Conservation (phyloP, 2,329 filamentous ascomycete genomes). For the Mycosphaerella sp. region DNA sequence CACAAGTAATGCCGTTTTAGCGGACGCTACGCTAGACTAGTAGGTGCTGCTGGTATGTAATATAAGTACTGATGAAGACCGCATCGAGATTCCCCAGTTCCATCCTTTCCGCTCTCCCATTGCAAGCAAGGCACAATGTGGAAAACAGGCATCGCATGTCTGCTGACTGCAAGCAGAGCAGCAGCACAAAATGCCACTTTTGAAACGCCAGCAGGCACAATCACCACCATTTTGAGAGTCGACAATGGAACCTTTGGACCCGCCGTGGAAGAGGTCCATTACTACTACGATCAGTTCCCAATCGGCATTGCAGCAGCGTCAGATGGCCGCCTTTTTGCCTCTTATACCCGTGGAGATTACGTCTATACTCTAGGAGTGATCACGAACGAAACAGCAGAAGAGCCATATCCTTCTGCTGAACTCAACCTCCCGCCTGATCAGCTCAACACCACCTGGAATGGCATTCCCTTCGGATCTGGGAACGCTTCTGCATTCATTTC, state of each 20-base stretch:
- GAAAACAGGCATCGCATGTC: neutral
- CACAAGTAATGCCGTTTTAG: neutral
- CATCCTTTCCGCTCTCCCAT: neutral
- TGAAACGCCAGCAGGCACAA: constrained; percentile 12
- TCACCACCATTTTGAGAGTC: constrained; percentile 36
- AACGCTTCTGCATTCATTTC: constrained; percentile 39
- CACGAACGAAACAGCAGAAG: constrained; percentile 43
- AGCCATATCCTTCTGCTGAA: constrained; percentile 40
- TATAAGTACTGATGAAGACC: neutral
- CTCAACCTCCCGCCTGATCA: constrained; percentile 34
- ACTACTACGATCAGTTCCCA: constrained; percentile 41
- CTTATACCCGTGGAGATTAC: constrained; percentile 43
- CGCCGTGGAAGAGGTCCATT: constrained; percentile 44
- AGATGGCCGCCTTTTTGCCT: constrained; percentile 40
- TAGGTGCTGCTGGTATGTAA: neutral
- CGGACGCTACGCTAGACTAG: neutral
- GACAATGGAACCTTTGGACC: constrained; percentile 47
- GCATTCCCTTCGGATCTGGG: constrained; percentile 42
- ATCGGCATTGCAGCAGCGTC: constrained; percentile 42
- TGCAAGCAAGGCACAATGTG: neutral
- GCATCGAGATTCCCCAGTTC: neutral
- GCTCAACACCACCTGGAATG: constrained; percentile 38
- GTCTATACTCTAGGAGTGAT: constrained; percentile 45
- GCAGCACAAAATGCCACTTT: constrained; percentile 24
- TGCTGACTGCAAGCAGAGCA: constrained; percentile 14